Evolutionary conservation across 228 moss, liverwort and hornwort genomes (phyloP).

Genomic region (Sphagnum magellanicum): DNA sequence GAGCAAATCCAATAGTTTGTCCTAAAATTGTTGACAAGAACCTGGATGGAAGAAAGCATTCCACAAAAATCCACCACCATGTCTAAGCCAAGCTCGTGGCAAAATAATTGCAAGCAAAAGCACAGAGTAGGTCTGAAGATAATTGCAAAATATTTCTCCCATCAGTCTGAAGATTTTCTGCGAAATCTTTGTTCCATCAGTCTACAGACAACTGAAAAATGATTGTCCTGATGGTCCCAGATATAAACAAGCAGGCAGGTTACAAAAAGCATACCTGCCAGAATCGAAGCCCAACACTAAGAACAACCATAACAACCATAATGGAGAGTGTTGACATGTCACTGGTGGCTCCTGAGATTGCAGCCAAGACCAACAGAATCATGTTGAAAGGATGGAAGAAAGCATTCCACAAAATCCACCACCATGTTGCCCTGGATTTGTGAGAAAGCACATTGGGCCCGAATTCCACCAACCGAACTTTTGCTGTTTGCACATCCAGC

Average conservation of each 20-base stretch:
- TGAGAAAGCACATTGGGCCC: constrained; percentile 20
- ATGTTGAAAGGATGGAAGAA: constrained; percentile 27
- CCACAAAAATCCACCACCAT: too few species aligned
- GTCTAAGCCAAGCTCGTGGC: too few species aligned
- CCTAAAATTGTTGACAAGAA: too few species aligned
- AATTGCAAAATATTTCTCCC: too few species aligned
- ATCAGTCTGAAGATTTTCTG: too few species aligned
- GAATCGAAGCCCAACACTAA: constrained; percentile 28
- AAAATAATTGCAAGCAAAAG: too few species aligned
- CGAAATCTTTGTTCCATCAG: too few species aligned
- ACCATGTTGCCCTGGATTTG: constrained; percentile 22
- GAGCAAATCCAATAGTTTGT: not conserved
- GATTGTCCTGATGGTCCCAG: too few species aligned
- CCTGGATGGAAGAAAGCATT: too few species aligned
- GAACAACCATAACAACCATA: constrained; percentile 24
- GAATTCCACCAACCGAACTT: constrained; percentile 14
- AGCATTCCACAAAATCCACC: constrained; percentile 20
- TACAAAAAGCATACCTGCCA: constrained; percentile 11
- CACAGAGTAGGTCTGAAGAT: too few species aligned
- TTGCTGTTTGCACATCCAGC: constrained; percentile 8
- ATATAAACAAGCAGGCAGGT: too few species aligned
- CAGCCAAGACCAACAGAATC: constrained; percentile 18
- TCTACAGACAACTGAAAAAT: too few species aligned
- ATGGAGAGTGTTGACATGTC: constrained; percentile 22
- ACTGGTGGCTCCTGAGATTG: constrained; percentile 16